Conservation (phyloP, 2,329 filamentous ascomycete genomes). For the Trichoderma brevicompactum region DNA sequence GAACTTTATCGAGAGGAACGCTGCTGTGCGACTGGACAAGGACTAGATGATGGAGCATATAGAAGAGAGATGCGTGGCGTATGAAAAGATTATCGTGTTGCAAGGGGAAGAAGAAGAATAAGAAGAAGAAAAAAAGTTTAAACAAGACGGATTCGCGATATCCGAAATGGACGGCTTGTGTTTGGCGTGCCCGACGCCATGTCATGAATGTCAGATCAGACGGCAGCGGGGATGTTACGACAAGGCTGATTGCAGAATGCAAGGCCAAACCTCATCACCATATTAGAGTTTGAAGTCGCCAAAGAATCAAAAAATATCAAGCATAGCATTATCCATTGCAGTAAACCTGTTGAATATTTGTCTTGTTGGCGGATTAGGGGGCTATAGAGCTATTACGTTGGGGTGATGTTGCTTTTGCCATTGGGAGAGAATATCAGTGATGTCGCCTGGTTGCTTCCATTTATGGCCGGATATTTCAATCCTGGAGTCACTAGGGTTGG, state of each 20-base stretch:
- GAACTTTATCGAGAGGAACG: conserved; percentile 87
- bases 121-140: not conserved
- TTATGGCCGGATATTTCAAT: no score
- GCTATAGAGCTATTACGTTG: no score
- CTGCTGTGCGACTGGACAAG: conserved; percentile 88
- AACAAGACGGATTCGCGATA: not conserved
- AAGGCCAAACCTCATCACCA: not conserved
- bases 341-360: no score
- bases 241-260: not conserved
- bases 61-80: not conserved
- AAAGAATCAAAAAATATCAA: not conserved
- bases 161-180: not conserved
- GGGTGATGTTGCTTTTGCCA: no score
- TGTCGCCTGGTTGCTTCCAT: no score
- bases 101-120: not conserved
- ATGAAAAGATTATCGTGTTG: not conserved
- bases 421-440: no score
- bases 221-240: not conserved
- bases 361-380: no score
- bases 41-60: conserved; percentile 53
- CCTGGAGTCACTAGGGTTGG: no score
- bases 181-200: not conserved
- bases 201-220: not conserved
- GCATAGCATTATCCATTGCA: no score
- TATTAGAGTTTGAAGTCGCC: not conserved